Conservation (phyloP, 2,329 filamentous ascomycete genomes). For the Sordariomycetes sp. region DNA sequence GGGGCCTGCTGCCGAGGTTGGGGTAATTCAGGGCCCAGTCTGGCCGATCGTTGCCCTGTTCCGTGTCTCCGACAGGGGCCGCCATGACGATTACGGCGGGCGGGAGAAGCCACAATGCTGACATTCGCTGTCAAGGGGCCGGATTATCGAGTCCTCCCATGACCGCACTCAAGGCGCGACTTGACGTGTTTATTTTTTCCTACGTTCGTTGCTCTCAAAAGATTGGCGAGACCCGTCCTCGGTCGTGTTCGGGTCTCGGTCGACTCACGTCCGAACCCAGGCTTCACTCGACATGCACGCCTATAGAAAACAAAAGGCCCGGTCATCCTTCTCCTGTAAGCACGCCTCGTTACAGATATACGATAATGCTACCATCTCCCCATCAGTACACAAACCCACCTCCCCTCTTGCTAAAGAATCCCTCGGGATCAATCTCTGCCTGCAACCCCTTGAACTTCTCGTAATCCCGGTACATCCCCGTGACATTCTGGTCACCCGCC, state of each 20-base stretch:
- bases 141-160: too few species aligned
- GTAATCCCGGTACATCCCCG: constrained; percentile 16
- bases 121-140: too few species aligned
- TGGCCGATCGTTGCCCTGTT: background rate
- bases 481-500: constrained; percentile 19
- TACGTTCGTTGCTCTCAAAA: too few species aligned
- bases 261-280: too few species aligned
- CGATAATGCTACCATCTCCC: background rate
- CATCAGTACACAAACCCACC: constrained; percentile 14
- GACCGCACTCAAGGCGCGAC: too few species aligned
- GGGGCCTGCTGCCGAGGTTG: background rate
- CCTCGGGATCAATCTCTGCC: constrained; percentile 17
- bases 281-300: too few species aligned
- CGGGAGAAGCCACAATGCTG: background rate
- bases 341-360: too few species aligned
- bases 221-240: too few species aligned
- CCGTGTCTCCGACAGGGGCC: background rate
- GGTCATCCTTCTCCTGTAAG: too few species aligned
- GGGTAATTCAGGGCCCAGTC: background rate
- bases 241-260: too few species aligned
- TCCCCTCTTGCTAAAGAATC: constrained; percentile 14
- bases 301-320: too few species aligned
- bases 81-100: background rate
- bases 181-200: too few species aligned
- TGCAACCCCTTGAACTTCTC: constrained; percentile 19